phyloP scores from a whole-genome alignment of 345 rosid genomes.

The Arabidopsis suecica region DNA sequence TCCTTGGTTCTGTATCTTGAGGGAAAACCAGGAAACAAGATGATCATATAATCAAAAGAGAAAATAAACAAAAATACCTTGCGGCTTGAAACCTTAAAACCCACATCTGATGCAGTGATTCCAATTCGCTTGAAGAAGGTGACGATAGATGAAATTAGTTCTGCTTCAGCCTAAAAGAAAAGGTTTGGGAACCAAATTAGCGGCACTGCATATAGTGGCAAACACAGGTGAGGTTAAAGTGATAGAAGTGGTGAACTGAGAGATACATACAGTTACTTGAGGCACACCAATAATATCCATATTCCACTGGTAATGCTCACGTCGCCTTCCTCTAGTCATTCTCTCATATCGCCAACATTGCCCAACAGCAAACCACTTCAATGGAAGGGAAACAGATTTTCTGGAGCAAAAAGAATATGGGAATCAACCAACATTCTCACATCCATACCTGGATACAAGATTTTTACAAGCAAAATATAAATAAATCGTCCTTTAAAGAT shows the following conservation, averaged over 20 bases:
- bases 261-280: conserved; percentile 68
- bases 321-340: conserved; percentile 96
- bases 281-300: conserved; percentile 96
- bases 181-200: conserved; percentile 2
- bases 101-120: conserved; percentile 80
- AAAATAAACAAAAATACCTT: conserved; percentile 57
- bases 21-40: conserved; percentile 6
- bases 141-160: conserved; percentile 79
- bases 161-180: conserved; percentile 82
- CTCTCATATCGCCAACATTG: conserved; percentile 99
- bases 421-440: conserved; percentile 62
- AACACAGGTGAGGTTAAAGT: conserved; percentile 4
- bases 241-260: conserved; percentile 21
- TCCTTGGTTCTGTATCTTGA: background rate
- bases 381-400: conserved; percentile 85
- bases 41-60: conserved; percentile 26
- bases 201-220: background rate
- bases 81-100: conserved; percentile 92
- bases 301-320: conserved; percentile 99
- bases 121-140: conserved; percentile 87
- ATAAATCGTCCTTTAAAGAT: conserved; percentile 10
- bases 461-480: conserved; percentile 46
- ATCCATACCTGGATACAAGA: conserved; percentile 63
- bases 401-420: conserved; percentile 71
- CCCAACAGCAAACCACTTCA: conserved; percentile 97